Conservation (phyloP, 768 basidiomycete genomes). For the Suillus weaverae region DNA sequence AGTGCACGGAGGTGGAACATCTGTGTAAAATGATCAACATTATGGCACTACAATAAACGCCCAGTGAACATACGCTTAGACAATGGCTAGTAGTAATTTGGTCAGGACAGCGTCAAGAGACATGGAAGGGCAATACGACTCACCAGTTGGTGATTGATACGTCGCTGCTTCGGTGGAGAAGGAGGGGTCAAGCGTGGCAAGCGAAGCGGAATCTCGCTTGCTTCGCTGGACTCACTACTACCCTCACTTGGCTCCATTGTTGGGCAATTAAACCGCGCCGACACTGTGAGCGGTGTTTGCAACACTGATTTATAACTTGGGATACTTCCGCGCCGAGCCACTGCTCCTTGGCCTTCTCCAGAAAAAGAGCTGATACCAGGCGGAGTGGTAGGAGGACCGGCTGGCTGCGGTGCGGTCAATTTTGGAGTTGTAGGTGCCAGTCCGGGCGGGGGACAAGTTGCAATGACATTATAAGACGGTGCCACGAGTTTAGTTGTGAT, state of each 20-base stretch:
- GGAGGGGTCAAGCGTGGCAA: constrained; percentile 32
- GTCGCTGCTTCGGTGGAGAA: constrained; percentile 38
- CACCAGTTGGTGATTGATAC: constrained; percentile 55
- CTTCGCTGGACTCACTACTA: constrained; percentile 49
- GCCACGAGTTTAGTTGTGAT: constrained; percentile 52
- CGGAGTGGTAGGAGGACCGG: constrained; percentile 3
- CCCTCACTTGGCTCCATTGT: constrained; percentile 45
- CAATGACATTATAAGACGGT: constrained; percentile 27
- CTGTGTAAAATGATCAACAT: constrained; percentile 30
- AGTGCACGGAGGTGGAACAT: constrained; percentile 67
- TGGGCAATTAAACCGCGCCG: constrained; percentile 35
- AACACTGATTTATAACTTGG: constrained; percentile 46
- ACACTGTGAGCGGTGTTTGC: constrained; percentile 17
- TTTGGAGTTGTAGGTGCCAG: constrained; percentile 18
- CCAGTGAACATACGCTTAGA: constrained; percentile 54
- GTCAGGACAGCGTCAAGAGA: constrained; percentile 11
- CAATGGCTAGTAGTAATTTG: constrained; percentile 40
- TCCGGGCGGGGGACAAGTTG: constrained; percentile 26
- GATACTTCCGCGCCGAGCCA: constrained; percentile 24
- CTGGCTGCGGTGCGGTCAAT: constrained; percentile 4
- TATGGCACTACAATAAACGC: constrained; percentile 3
- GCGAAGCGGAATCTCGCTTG: constrained; percentile 33
- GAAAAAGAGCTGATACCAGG: constrained; percentile 5
- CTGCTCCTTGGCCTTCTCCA: constrained; percentile 16
- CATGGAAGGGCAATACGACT: constrained; percentile 27